A percentile compares a stretch with the other conserved stretches of the same genome.
These are phyloP conservation scores for Xylaria sp. DNA, from an alignment of 2,329 filamentous ascomycete species.

Conservation along the genomic window DNA sequence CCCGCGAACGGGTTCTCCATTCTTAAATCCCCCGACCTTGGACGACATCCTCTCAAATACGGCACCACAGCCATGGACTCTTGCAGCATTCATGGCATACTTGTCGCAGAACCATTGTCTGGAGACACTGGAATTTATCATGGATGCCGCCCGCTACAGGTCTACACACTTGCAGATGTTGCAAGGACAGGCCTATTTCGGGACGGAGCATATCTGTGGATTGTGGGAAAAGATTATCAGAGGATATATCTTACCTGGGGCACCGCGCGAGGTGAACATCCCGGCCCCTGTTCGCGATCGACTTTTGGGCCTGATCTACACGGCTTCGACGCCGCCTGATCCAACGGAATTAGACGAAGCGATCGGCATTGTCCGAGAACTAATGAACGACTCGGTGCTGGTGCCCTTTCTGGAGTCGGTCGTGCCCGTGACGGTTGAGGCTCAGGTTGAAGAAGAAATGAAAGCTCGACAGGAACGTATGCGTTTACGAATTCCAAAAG, in stretches of 20 bases:
- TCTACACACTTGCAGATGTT: constrained; percentile 63
- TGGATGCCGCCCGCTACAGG: constrained; percentile 89
- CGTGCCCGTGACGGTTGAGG: constrained; percentile 52
- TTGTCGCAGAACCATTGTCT: constrained; percentile 96
- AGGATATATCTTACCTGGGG: constrained; percentile 88
- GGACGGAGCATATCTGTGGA: constrained; percentile 74
- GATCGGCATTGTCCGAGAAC: constrained; percentile 87
- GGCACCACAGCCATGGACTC: constrained; percentile 87
- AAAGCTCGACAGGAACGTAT: constrained; percentile 53
- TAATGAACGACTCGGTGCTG: constrained; percentile 97
- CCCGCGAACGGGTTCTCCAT: constrained; percentile 52
- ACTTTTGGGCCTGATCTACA: constrained; percentile 71
- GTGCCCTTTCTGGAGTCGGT: constrained; percentile 86
- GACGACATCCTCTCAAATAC: constrained; percentile 88
- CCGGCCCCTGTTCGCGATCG: constrained; percentile 85
- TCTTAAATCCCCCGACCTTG: constrained; percentile 71
- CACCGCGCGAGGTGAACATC: constrained; percentile 89
- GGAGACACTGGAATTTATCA: constrained; percentile 95
- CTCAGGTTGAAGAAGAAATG: constrained; percentile 50
- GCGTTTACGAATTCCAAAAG: constrained; percentile 53
- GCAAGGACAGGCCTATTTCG: constrained; percentile 55
- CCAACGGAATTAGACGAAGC: constrained; percentile 83
- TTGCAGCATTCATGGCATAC: constrained; percentile 95
- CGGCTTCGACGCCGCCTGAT: constrained; percentile 70
- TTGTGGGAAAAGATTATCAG: constrained; percentile 90